Evolutionary conservation across 176 grass and related monocot genomes (phyloP), one percentile per base, ranked within the genome.

Genomic region (Cenchrus fungigraminus): DNA sequence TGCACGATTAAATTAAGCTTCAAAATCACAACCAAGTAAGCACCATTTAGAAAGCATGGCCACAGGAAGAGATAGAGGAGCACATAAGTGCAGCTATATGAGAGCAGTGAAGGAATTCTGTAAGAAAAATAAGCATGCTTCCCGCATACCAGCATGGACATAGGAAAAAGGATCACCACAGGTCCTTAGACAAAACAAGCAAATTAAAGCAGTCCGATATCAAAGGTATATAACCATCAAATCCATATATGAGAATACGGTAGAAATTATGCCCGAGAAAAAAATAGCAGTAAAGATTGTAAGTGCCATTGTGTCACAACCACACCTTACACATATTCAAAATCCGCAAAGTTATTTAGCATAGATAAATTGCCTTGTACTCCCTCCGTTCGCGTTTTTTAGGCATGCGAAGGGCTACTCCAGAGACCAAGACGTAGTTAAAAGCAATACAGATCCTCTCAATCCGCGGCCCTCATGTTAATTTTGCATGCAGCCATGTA

Each of bases 1-100:
- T 82, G 43, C 14, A 44, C 9, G 25, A 83, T 78, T 34, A 67
- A 73, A 90, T 74, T 61, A 79, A 74, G 28, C 20, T 73, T 74
- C 62, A 68, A 16, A 22, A 53, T 68, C 28, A 68, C n/a, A 86
- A 77, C 16, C 17, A 82, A 78, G 64, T 19, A 80, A 57, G 5
- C 9, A 40, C 10, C 49, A 55, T 77, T 65, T 12, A 73, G 37
- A 65, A 86, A 56, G 25, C 71, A 69, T 50, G 34, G 14, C 62
- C 12, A 74, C 29, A 44, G 53, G 42, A 40, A 46, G 19, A 74
- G 37, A 72, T 72, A 47, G 11, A 19, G n/a, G 3, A 37, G 56
- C 56, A 83, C 65, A 14, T 1, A 60, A 49, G 22, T 32, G 28
- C 4, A 69, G 42, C 37, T 34, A 44, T 85, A 85, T 70, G n/a